These are phyloP conservation scores for Beta vulgaris DNA, from an alignment of 148 eudicot genomes.

Conservation along the genomic window DNA sequence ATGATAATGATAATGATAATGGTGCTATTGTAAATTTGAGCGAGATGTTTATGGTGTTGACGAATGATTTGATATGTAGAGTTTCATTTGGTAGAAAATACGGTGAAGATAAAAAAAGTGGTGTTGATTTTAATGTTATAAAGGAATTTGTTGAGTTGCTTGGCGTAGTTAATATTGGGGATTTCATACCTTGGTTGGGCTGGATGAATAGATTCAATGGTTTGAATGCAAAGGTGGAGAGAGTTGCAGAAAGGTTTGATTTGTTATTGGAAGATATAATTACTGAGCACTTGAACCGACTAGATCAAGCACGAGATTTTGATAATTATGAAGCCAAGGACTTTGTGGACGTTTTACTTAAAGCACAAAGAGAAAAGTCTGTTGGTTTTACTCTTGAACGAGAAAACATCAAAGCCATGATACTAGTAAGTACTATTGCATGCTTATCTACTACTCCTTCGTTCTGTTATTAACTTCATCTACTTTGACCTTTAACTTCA, in stretches of 20 bases:
- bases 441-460: not conserved
- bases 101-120: not conserved
- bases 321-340: slow-evolving; percentile 7
- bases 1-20: too few species aligned
- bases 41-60: slow-evolving; percentile 24
- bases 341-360: slow-evolving; percentile 41
- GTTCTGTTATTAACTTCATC: too few species aligned
- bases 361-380: slow-evolving; percentile 23
- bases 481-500: too few species aligned
- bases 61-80: slow-evolving; percentile 41
- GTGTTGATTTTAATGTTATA: slow-evolving; percentile 10
- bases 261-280: slow-evolving; percentile 28
- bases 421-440: slow-evolving; percentile 23
- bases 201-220: slow-evolving; percentile 38
- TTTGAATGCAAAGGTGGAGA: slow-evolving; percentile 21
- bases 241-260: slow-evolving; percentile 33
- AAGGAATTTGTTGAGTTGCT: slow-evolving; percentile 11
- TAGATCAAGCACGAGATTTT: not conserved
- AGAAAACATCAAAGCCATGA: slow-evolving; percentile 31
- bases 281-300: slow-evolving; percentile 22
- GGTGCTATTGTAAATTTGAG: slow-evolving; percentile 32
- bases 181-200: slow-evolving; percentile 32
- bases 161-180: slow-evolving; percentile 22
- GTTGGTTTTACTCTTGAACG: slow-evolving; percentile 21
- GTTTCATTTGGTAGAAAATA: slow-evolving; percentile 37